Conservation (phyloP, 2,329 filamentous ascomycete genomes). For the Aspergillus floridensis region DNA sequence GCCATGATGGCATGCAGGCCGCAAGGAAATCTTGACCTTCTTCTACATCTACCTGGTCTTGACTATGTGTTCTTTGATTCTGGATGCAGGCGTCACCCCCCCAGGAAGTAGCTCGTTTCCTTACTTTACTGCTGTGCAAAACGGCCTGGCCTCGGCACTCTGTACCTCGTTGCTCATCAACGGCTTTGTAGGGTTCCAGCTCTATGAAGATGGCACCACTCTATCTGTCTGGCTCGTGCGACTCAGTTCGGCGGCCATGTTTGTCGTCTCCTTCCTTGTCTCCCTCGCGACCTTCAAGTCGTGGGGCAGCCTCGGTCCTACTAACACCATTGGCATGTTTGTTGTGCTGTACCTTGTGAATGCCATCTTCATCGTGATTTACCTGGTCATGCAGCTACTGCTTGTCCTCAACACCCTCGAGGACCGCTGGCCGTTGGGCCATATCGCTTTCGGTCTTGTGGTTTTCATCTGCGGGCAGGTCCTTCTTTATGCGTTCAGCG, state of each 20-base stretch:
- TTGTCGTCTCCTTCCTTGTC: slow-evolving; percentile 80
- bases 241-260: slow-evolving; percentile 73
- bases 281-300: slow-evolving; percentile 89
- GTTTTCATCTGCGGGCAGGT: slow-evolving; percentile 93
- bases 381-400: slow-evolving; percentile 81
- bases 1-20: slow-evolving; percentile 44
- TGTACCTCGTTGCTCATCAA: slow-evolving; percentile 91
- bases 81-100: slow-evolving; percentile 90
- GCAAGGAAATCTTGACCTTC: slow-evolving; percentile 77
- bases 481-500: slow-evolving; percentile 84
- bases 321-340: slow-evolving; percentile 84
- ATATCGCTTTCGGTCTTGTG: slow-evolving; percentile 85
- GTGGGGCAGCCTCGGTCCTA: slow-evolving; percentile 81
- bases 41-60: slow-evolving; percentile 96
- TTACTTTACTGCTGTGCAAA: slow-evolving; percentile 87
- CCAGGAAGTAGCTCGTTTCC: slow-evolving; percentile 77
- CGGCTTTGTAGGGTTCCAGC: slow-evolving; percentile 95
- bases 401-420: slow-evolving; percentile 86
- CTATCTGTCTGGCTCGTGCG: slow-evolving; percentile 92
- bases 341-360: slow-evolving; percentile 90
- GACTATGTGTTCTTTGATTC: slow-evolving; percentile 80
- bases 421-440: slow-evolving; percentile 91
- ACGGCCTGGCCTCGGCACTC: slow-evolving; percentile 78
- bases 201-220: slow-evolving; percentile 95
- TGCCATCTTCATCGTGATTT: slow-evolving; percentile 79